phyloP scores from a whole-genome alignment of 768 basidiomycete genomes.

The Coprinopsis cinerea region DNA sequence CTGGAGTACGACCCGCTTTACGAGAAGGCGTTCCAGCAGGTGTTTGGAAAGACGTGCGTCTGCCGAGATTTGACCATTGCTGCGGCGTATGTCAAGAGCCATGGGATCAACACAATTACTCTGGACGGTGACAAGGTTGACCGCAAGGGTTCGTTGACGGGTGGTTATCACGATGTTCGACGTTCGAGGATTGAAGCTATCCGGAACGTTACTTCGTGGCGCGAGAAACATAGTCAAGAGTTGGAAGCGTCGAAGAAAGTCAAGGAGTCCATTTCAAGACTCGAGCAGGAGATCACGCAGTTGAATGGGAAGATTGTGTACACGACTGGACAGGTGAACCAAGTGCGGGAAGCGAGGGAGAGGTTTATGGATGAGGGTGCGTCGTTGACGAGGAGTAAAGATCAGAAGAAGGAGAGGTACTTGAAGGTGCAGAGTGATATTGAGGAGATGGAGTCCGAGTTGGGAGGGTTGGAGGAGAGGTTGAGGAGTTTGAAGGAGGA shows the following conservation, averaged over 20 bases:
- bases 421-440: slow-evolving; percentile 59
- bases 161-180: slow-evolving; percentile 91
- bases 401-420: slow-evolving; percentile 57
- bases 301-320: slow-evolving; percentile 70
- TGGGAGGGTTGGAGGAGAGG: slow-evolving; percentile 56
- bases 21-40: slow-evolving; percentile 88
- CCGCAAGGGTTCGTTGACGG: slow-evolving; percentile 91
- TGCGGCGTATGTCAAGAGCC: slow-evolving; percentile 90
- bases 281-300: slow-evolving; percentile 86
- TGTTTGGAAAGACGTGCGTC: slow-evolving; percentile 96
- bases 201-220: slow-evolving; percentile 71
- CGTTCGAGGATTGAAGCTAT: slow-evolving; percentile 88
- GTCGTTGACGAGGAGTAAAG: slow-evolving; percentile 59
- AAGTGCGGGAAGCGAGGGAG: slow-evolving; percentile 64
- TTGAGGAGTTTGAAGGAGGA: slow-evolving; percentile 62
- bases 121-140: slow-evolving; percentile 97
- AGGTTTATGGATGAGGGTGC: slow-evolving; percentile 57
- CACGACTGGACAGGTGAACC: slow-evolving; percentile 60
- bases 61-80: slow-evolving; percentile 90
- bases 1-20: slow-evolving; percentile 67
- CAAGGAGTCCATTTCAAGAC: slow-evolving; percentile 55
- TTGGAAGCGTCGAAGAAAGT: slow-evolving; percentile 64
- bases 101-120: slow-evolving; percentile 95
- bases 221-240: slow-evolving; percentile 62
- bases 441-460: slow-evolving; percentile 69